These are phyloP conservation scores for Paralagenidium karlingii DNA, from an alignment of 352 stramenopile species.

Conservation along the genomic window DNA sequence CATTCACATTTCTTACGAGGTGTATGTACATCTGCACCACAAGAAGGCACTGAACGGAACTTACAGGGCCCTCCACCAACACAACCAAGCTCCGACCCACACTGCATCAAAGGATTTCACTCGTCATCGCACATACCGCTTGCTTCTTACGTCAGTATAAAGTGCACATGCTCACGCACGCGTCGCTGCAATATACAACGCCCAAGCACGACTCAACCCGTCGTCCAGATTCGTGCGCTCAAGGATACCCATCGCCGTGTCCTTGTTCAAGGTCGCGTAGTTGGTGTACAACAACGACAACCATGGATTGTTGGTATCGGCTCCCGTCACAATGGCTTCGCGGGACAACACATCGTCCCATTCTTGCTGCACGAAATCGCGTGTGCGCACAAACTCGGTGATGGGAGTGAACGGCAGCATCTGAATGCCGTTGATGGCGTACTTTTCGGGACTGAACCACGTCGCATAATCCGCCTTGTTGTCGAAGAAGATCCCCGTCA, in stretches of 20 bases:
- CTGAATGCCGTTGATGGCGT: background rate
- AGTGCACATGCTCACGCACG: too few relatives aligned
- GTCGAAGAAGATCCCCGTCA: conserved; percentile 9
- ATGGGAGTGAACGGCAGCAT: conserved; percentile 1
- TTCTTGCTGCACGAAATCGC: conserved; percentile 16
- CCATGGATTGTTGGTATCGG: conserved; percentile 15
- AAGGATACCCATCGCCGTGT: conserved; percentile 6
- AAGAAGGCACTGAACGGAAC: too few relatives aligned
- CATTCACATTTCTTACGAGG: too few relatives aligned
- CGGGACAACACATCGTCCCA: conserved; percentile 31
- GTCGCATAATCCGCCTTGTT: conserved; percentile 10
- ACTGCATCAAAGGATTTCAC: too few relatives aligned
- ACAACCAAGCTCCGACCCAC: too few relatives aligned
- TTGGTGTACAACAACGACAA: conserved; percentile 17
- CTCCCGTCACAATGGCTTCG: conserved; percentile 17
- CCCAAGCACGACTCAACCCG: conserved; percentile 13
- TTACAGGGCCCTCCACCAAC: too few relatives aligned
- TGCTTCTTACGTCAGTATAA: too few relatives aligned
- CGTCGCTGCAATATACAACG: conserved; percentile 25
- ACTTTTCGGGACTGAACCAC: conserved; percentile 5
- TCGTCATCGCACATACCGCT: too few relatives aligned
- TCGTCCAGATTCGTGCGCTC: conserved; percentile 10
- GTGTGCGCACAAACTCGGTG: conserved; percentile 9
- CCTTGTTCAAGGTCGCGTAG: conserved; percentile 14
- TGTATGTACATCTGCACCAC: too few relatives aligned